A percentile compares a stretch with the other conserved stretches of the same genome.
Evolutionary conservation across 805 yeast species (phyloP).

Genomic region (Kazachstania viticola): DNA sequence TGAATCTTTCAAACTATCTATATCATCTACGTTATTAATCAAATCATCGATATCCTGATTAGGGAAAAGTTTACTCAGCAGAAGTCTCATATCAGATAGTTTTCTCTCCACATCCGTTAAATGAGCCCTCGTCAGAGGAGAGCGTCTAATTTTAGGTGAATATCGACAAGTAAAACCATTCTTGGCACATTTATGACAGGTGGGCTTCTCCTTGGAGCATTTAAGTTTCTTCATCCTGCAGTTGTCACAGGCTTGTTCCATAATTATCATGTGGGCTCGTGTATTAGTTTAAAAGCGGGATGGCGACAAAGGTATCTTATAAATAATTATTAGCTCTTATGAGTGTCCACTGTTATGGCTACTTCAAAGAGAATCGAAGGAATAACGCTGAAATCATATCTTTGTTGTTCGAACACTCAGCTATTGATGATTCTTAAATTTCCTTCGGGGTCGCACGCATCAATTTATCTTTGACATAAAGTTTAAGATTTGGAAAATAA

Average conservation of each 20-base stretch:
- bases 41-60: conserved; percentile 34
- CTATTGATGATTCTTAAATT: too few species aligned
- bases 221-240: conserved; percentile 71
- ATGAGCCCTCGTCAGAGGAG: conserved; percentile 75
- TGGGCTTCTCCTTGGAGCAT: conserved; percentile 71
- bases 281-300: too few species aligned
- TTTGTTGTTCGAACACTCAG: too few species aligned
- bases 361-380: too few species aligned
- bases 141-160: conserved; percentile 65
- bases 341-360: too few species aligned
- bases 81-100: conserved; percentile 34
- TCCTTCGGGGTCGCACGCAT: too few species aligned
- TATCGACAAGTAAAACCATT: conserved; percentile 69
- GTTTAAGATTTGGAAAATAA: too few species aligned
- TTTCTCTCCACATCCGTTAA: conserved; percentile 63
- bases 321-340: too few species aligned
- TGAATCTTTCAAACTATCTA: neutral
- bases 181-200: conserved; percentile 60
- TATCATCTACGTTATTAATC: neutral
- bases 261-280: neutral
- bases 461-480: too few species aligned
- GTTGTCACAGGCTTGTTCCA: conserved; percentile 50
- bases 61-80: conserved; percentile 35
- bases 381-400: too few species aligned
- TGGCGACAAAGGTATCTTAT: too few species aligned